Evolutionary conservation across 1,139 yeast genomes (phyloP).

Genomic region (Diutina catenulata): DNA sequence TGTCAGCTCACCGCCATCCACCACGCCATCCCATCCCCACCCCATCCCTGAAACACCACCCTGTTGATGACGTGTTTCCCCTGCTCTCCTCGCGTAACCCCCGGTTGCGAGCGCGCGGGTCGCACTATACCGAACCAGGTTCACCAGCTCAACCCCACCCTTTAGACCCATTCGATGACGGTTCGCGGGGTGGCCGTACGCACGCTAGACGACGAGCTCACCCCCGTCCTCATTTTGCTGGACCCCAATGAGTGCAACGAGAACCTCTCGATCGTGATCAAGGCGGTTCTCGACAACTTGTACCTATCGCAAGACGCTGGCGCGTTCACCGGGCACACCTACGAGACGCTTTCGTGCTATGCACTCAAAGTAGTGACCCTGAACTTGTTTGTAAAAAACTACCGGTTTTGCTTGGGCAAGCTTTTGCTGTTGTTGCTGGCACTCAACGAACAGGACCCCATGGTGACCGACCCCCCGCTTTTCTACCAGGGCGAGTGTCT

Average conservation of each 20-base stretch:
- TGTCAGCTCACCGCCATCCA: no score
- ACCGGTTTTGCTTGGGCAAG: slow-evolving; percentile 28
- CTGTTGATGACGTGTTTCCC: no score
- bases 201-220: slow-evolving; percentile 1
- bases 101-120: no score
- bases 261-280: slow-evolving; percentile 25
- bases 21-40: no score
- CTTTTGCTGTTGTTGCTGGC: slow-evolving; percentile 23
- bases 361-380: slow-evolving; percentile 26
- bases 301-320: slow-evolving; percentile 4
- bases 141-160: no score
- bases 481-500: slow-evolving; percentile 11
- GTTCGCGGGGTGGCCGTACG: slow-evolving; percentile 2
- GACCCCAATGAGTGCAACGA: slow-evolving; percentile 31
- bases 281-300: slow-evolving; percentile 22
- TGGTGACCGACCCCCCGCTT: slow-evolving; percentile 14
- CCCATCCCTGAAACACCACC: no score
- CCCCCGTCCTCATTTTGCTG: slow-evolving; percentile 19
- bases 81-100: no score
- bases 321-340: slow-evolving; percentile 11
- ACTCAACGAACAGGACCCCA: slow-evolving; percentile 13
- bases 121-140: no score
- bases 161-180: no score
- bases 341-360: slow-evolving; percentile 22
- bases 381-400: slow-evolving; percentile 30